Conservation (phyloP, 2,329 filamentous ascomycete species). For the Talaromyces sp. region DNA sequence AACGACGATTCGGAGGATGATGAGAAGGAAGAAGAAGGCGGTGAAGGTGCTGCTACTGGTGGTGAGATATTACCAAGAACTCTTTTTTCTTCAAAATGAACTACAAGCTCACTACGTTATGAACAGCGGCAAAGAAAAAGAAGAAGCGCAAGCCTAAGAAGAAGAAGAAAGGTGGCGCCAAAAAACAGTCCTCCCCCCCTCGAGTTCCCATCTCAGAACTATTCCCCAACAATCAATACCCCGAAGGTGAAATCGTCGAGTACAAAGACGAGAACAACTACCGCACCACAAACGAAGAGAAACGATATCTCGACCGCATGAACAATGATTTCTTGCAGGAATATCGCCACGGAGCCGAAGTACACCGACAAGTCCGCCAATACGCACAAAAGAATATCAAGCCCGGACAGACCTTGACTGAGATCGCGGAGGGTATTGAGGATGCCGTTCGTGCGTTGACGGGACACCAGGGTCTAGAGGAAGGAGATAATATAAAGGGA, state of each 20-base stretch:
- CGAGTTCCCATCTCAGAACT: constrained; percentile 71
- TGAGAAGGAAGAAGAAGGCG: constrained; percentile 49
- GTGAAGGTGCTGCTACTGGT: constrained; percentile 40
- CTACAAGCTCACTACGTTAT: not conserved
- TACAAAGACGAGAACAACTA: constrained; percentile 75
- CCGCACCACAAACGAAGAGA: constrained; percentile 80
- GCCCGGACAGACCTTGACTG: constrained; percentile 75
- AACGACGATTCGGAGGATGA: constrained; percentile 57
- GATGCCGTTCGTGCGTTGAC: constrained; percentile 74
- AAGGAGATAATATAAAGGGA: constrained; percentile 73
- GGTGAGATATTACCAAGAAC: constrained; percentile 27
- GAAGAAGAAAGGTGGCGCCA: constrained; percentile 62
- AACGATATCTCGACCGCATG: constrained; percentile 76
- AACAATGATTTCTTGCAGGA: constrained; percentile 76
- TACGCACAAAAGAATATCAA: constrained; percentile 78
- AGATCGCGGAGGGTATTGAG: constrained; percentile 86
- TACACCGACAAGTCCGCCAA: constrained; percentile 83
- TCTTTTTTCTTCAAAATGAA: not conserved
- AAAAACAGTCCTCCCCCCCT: constrained; percentile 73
- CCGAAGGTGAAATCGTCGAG: constrained; percentile 73
- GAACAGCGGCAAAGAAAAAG: constrained; percentile 57
- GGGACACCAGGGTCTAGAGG: constrained; percentile 71
- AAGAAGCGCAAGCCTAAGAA: constrained; percentile 82
- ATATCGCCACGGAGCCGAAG: constrained; percentile 80
- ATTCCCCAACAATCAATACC: constrained; percentile 71